Evolutionary conservation across 1,284 basidiomycete species (phyloP).

Genomic region (Fomitopsis betulina): DNA sequence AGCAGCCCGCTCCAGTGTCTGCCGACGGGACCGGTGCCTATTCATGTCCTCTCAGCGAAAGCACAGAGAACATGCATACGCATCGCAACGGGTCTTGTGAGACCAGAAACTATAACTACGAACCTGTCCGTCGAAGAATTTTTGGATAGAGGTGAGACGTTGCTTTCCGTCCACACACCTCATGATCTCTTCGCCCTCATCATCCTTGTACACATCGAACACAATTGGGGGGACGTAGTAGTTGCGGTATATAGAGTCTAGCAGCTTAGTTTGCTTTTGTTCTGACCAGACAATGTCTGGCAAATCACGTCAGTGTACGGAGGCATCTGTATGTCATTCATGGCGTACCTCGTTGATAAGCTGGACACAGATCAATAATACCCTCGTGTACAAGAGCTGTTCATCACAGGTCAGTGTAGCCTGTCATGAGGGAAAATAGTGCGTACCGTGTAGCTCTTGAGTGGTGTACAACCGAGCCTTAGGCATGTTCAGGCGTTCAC

Average conservation of each 20-base stretch:
- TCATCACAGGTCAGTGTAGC: neutral
- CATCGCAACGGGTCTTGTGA: neutral
- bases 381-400: constrained; percentile 61
- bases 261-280: constrained; percentile 62
- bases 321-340: constrained; percentile 25
- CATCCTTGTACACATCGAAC: constrained; percentile 51
- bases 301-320: neutral
- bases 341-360: constrained; percentile 59
- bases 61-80: neutral
- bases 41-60: neutral
- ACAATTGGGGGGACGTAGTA: constrained; percentile 73
- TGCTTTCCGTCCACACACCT: constrained; percentile 78
- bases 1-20: neutral
- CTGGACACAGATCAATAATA: constrained; percentile 57
- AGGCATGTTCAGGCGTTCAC: constrained; percentile 36
- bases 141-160: constrained; percentile 66
- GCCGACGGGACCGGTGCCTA: neutral
- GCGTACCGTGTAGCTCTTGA: constrained; percentile 49
- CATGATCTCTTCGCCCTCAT: constrained; percentile 48
- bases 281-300: constrained; percentile 74
- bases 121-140: constrained; percentile 67
- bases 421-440: neutral
- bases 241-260: constrained; percentile 73
- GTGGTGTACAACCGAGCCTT: constrained; percentile 36
- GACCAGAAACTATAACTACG: constrained; percentile 19